Percentiles rank a stretch among this genome's conserved stretches.
phyloP scores from a whole-genome alignment of 257 asterid genomes.

The Fraxinus cuspidata region DNA sequence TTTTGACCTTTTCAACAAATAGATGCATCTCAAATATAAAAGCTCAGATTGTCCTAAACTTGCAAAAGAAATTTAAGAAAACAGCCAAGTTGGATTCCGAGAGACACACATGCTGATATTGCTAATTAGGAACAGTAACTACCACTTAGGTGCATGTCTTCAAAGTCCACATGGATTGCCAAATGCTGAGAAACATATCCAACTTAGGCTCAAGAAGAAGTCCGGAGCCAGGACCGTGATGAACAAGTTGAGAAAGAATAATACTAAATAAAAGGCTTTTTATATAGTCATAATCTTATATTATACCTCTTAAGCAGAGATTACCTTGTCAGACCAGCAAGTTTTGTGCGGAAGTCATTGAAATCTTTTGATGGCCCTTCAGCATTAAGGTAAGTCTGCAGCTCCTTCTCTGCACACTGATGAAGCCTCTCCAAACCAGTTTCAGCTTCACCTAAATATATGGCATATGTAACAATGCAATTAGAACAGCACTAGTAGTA shows the following conservation, averaged over 20 bases:
- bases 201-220: conserved; percentile 1
- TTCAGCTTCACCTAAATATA: conserved; percentile 86
- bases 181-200: neutral
- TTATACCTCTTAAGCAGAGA: conserved; percentile 23
- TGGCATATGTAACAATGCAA: conserved; percentile 10
- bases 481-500: conserved; percentile 9
- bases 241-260: neutral
- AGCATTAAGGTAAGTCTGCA: conserved; percentile 54
- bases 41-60: neutral
- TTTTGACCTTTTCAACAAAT: neutral
- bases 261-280: neutral
- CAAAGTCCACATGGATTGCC: neutral
- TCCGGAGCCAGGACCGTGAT: neutral
- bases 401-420: conserved; percentile 97
- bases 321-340: conserved; percentile 96
- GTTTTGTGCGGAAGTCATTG: conserved; percentile 90
- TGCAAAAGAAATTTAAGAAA: neutral
- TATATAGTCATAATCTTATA: conserved; percentile 9
- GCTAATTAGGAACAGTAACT: conserved; percentile 6
- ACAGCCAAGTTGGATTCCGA: neutral
- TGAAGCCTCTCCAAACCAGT: conserved; percentile 99
- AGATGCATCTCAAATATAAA: neutral
- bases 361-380: conserved; percentile 75
- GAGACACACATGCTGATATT: conserved; percentile 1
- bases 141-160: neutral